These are phyloP conservation scores for Russula emetica DNA, from an alignment of 768 basidiomycete genomes.

Conservation along the genomic window DNA sequence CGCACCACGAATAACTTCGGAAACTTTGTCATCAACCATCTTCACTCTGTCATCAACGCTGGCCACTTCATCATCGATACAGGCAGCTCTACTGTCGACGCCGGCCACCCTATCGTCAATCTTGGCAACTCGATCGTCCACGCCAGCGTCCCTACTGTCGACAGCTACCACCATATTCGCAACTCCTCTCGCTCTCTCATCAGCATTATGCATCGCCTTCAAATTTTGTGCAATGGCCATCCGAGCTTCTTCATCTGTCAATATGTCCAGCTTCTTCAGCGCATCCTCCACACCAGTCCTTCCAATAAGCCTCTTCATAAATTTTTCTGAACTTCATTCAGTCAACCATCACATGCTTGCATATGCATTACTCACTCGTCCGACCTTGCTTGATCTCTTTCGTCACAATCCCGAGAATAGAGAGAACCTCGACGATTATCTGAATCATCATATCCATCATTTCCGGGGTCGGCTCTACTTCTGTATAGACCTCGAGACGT, in stretches of 20 bases:
- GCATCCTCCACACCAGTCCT: background rate
- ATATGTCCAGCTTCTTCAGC: background rate
- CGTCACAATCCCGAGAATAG: background rate
- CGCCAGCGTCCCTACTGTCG: background rate
- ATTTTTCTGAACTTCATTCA: background rate
- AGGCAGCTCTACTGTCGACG: background rate
- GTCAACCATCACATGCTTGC: background rate
- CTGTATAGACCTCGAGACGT: background rate
- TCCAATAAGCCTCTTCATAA: background rate
- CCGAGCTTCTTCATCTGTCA: background rate
- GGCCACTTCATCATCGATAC: background rate
- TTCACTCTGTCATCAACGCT: background rate
- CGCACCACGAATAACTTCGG: background rate
- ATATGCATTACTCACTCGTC: background rate
- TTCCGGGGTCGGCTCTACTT: background rate
- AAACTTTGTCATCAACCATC: background rate
- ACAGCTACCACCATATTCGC: background rate
- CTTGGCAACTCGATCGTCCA: background rate
- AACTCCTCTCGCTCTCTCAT: background rate
- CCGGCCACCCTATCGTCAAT: background rate
- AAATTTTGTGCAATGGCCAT: background rate
- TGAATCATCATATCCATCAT: background rate
- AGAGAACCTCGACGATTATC: background rate
- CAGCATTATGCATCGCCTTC: background rate
- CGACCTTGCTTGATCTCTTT: background rate